Conservation (phyloP, 257 asterid genomes). For the Knoxia roxburghii region DNA sequence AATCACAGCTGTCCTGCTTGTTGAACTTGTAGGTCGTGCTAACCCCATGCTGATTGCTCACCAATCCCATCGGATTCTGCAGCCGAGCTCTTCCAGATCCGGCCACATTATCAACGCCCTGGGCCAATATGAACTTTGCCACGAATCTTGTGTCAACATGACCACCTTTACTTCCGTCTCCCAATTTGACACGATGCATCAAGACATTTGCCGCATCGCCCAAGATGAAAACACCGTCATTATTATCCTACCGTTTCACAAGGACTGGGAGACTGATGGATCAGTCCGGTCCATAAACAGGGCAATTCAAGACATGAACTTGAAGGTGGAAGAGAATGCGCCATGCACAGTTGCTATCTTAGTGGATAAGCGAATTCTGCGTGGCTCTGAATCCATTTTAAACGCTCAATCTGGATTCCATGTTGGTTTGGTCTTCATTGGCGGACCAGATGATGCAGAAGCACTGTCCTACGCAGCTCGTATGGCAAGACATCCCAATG, state of each 20-base stretch:
- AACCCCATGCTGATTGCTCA: slow-evolving; percentile 67
- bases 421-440: slow-evolving; percentile 59
- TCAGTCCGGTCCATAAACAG: slow-evolving; percentile 46
- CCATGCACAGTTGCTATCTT: slow-evolving; percentile 71
- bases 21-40: slow-evolving; percentile 66
- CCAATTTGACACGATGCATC: slow-evolving; percentile 46
- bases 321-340: slow-evolving; percentile 44
- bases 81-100: slow-evolving; percentile 41
- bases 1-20: slow-evolving; percentile 55
- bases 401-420: slow-evolving; percentile 41
- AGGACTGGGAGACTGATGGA: slow-evolving; percentile 74
- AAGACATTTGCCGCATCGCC: slow-evolving; percentile 52
- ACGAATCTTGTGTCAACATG: slow-evolving; percentile 45
- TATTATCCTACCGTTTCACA: slow-evolving; percentile 68
- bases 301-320: slow-evolving; percentile 48
- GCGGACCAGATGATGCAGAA: slow-evolving; percentile 78
- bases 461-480: slow-evolving; percentile 64
- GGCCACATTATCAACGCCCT: slow-evolving; percentile 59
- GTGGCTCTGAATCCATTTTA: slow-evolving; percentile 39
- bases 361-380: slow-evolving; percentile 52
- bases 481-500: slow-evolving; percentile 47
- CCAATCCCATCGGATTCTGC: slow-evolving; percentile 41
- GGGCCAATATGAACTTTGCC: slow-evolving; percentile 55
- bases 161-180: slow-evolving; percentile 54
- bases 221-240: slow-evolving; percentile 50